A percentile compares a stretch with the other conserved stretches of the same genome.
Evolutionary conservation across 768 basidiomycete genomes (phyloP).

Genomic region (Leccinum subtestaceum): DNA sequence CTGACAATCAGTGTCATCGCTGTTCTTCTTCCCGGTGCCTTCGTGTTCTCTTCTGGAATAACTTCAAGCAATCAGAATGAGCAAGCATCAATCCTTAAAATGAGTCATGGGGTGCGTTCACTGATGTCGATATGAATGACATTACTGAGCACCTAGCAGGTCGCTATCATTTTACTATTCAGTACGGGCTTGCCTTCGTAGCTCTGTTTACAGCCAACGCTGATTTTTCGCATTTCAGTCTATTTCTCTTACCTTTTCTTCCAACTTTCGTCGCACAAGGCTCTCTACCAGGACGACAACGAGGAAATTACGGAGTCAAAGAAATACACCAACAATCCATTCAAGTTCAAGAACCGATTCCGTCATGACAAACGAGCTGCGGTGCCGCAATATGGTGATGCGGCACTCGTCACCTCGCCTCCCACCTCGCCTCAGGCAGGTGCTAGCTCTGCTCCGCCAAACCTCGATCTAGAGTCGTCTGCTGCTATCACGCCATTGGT

Average conservation of each 20-base stretch:
- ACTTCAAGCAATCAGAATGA: neutral
- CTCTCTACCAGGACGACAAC: slow-evolving; percentile 54
- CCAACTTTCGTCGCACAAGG: slow-evolving; percentile 75
- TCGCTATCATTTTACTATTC: slow-evolving; percentile 73
- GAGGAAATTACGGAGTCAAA: slow-evolving; percentile 38
- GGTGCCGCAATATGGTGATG: slow-evolving; percentile 2
- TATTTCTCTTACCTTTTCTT: slow-evolving; percentile 75
- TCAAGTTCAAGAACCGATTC: slow-evolving; percentile 21
- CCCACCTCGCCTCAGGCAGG: neutral
- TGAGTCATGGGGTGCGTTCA: slow-evolving; percentile 70
- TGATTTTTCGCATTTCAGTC: slow-evolving; percentile 40
- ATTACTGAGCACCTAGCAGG: slow-evolving; percentile 38
- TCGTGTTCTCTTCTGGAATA: slow-evolving; percentile 54
- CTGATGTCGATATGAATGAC: neutral
- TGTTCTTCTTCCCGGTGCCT: slow-evolving; percentile 75
- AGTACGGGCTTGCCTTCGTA: slow-evolving; percentile 42
- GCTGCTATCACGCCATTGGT: neutral
- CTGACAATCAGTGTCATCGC: slow-evolving; percentile 76
- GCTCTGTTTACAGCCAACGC: neutral
- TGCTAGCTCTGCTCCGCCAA: neutral
- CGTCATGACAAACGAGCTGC: slow-evolving; percentile 11
- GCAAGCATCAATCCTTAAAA: slow-evolving; percentile 49
- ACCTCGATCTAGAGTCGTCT: slow-evolving; percentile 13
- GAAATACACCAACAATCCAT: slow-evolving; percentile 44
- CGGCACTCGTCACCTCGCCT: slow-evolving; percentile 6